These are phyloP conservation scores for Chenopodium formosanum DNA, from an alignment of 148 eudicot species.

Conservation along the genomic window DNA sequence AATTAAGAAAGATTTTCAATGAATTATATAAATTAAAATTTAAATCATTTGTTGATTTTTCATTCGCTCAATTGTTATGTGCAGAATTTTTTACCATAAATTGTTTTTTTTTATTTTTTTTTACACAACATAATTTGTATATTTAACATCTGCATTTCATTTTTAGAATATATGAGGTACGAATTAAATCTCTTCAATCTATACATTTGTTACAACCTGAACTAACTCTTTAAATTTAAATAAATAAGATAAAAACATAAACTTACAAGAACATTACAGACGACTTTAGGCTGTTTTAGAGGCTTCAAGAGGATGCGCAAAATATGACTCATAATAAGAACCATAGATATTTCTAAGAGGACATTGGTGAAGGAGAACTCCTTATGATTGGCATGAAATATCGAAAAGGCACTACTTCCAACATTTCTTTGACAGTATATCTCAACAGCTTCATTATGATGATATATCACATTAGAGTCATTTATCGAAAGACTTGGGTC, in stretches of 20 bases:
- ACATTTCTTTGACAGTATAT: constrained; percentile 30
- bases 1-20: too few species aligned
- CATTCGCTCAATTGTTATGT: too few species aligned
- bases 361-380: constrained; percentile 54
- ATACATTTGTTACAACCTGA: too few species aligned
- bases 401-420: constrained; percentile 32
- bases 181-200: too few species aligned
- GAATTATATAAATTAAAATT: too few species aligned
- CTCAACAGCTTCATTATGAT: neutral
- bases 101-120: too few species aligned
- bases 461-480: neutral
- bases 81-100: too few species aligned
- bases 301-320: constrained; percentile 61
- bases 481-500: constrained; percentile 9
- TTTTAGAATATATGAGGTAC: too few species aligned
- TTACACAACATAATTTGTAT: too few species aligned
- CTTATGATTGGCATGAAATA: constrained; percentile 40
- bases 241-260: neutral
- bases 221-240: too few species aligned
- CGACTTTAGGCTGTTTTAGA: constrained; percentile 56
- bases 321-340: constrained; percentile 42
- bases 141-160: too few species aligned
- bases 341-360: constrained; percentile 38
- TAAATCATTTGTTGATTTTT: too few species aligned
- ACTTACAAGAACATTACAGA: constrained; percentile 66